Evolutionary conservation across 2,329 filamentous ascomycete species (phyloP).

Genomic region (Aspergillus sergii): DNA sequence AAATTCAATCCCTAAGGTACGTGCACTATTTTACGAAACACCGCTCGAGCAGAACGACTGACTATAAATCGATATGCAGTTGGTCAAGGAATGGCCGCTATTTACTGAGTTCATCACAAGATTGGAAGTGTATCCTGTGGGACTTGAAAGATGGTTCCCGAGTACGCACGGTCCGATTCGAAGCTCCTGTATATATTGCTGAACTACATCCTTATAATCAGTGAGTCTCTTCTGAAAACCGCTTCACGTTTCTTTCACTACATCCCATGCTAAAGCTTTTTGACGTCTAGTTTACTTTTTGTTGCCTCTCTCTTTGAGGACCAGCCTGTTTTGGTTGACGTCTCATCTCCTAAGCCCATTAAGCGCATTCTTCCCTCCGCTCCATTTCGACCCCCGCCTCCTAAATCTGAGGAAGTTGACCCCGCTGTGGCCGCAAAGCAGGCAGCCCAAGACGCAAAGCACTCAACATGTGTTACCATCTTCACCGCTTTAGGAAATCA

Average conservation of each 20-base stretch:
- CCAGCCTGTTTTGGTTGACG: conserved; percentile 83
- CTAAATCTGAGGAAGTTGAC: conserved; percentile 66
- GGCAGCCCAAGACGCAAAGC: conserved; percentile 87
- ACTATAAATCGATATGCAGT: conserved; percentile 43
- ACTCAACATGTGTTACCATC: conserved; percentile 89
- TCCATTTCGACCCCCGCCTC: conserved; percentile 70
- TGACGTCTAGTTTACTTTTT: conserved; percentile 67
- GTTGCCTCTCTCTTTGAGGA: conserved; percentile 94
- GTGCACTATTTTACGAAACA: background rate
- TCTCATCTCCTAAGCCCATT: conserved; percentile 67
- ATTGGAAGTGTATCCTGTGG: conserved; percentile 97
- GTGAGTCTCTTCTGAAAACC: conserved; percentile 51
- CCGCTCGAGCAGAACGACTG: background rate
- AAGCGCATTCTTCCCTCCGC: conserved; percentile 80
- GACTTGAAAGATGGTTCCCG: conserved; percentile 75
- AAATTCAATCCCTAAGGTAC: conserved; percentile 82
- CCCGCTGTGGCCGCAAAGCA: conserved; percentile 72
- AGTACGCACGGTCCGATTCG: conserved; percentile 83
- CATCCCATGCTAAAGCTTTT: conserved; percentile 1
- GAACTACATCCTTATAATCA: conserved; percentile 91
- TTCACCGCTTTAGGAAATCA: conserved; percentile 86
- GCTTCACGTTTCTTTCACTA: background rate
- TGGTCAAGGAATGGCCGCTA: conserved; percentile 94
- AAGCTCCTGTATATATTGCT: conserved; percentile 91
- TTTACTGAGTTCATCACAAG: conserved; percentile 87